A percentile compares a stretch with the other conserved stretches of the same genome.
Evolutionary conservation across 805 yeast species (phyloP).

Genomic region (Maudiozyma bulderi): DNA sequence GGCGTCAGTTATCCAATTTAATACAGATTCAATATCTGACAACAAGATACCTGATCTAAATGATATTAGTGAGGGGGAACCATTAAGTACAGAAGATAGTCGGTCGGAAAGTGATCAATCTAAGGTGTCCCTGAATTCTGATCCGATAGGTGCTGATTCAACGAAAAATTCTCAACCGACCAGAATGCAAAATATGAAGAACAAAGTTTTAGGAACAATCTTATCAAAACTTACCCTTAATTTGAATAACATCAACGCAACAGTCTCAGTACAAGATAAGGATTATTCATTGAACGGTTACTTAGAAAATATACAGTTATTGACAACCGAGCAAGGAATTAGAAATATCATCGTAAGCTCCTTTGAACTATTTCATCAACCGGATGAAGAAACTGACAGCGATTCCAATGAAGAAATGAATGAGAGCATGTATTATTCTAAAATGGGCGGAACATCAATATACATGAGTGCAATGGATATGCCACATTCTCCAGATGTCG

Average conservation of each 20-base stretch:
- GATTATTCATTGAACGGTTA: slow-evolving; percentile 18
- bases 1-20: slow-evolving; percentile 33
- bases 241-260: slow-evolving; percentile 38
- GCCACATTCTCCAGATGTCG: neutral
- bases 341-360: slow-evolving; percentile 3
- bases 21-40: slow-evolving; percentile 15
- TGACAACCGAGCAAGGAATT: slow-evolving; percentile 2
- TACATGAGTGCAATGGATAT: slow-evolving; percentile 72
- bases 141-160: neutral
- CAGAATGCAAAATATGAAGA: slow-evolving; percentile 43
- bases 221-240: slow-evolving; percentile 48
- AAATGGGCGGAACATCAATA: slow-evolving; percentile 55
- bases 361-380: neutral
- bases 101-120: neutral
- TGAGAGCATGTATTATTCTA: slow-evolving; percentile 56
- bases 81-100: neutral
- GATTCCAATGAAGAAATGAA: slow-evolving; percentile 22
- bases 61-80: neutral
- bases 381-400: neutral
- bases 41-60: slow-evolving; percentile 4
- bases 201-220: slow-evolving; percentile 58
- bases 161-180: neutral
- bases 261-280: slow-evolving; percentile 38
- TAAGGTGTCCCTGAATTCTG: no score
- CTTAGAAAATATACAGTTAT: slow-evolving; percentile 23